Conservation (phyloP, 2,329 filamentous ascomycete species). For the Fusarium papillatum region DNA sequence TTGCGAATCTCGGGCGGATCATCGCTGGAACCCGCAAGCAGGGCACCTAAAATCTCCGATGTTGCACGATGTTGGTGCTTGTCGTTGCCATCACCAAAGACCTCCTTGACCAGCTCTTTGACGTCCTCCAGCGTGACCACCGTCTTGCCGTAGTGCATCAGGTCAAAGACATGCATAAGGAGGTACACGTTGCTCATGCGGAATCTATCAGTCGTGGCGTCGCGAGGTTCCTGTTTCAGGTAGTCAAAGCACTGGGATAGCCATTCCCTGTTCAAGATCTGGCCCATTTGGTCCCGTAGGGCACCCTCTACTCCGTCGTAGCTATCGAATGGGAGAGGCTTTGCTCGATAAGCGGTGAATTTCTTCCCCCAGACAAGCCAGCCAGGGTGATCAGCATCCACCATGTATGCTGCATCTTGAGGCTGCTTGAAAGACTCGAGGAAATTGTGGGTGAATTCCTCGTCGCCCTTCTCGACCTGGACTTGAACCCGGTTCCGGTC, state of each 20-base stretch:
- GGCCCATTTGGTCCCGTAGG: conserved; percentile 84
- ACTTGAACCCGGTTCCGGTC: conserved; percentile 84
- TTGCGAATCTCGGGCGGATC: conserved; percentile 80
- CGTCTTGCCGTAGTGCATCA: conserved; percentile 86
- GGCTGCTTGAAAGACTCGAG: conserved; percentile 83
- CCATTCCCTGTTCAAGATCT: conserved; percentile 86
- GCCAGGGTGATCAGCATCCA: conserved; percentile 92
- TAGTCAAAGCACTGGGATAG: conserved; percentile 90
- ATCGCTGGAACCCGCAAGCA: conserved; percentile 86
- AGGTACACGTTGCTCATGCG: conserved; percentile 90
- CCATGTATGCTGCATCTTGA: conserved; percentile 80
- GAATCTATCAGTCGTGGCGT: conserved; percentile 86
- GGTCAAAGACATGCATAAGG: conserved; percentile 89
- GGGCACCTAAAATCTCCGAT: conserved; percentile 89
- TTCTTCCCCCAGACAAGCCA: conserved; percentile 97
- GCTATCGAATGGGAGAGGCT: conserved; percentile 73
- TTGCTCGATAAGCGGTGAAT: conserved; percentile 84
- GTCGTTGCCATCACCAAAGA: conserved; percentile 94
- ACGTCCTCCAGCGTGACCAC: conserved; percentile 88
- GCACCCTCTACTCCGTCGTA: conserved; percentile 87
- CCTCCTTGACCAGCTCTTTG: conserved; percentile 80
- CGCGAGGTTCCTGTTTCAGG: conserved; percentile 95
- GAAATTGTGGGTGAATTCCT: conserved; percentile 83
- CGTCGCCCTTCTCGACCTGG: conserved; percentile 79
- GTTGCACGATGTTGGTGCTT: conserved; percentile 98